These are phyloP conservation scores for Exophiala dermatitidis DNA, from an alignment of 2,329 filamentous ascomycete genomes.

Conservation along the genomic window DNA sequence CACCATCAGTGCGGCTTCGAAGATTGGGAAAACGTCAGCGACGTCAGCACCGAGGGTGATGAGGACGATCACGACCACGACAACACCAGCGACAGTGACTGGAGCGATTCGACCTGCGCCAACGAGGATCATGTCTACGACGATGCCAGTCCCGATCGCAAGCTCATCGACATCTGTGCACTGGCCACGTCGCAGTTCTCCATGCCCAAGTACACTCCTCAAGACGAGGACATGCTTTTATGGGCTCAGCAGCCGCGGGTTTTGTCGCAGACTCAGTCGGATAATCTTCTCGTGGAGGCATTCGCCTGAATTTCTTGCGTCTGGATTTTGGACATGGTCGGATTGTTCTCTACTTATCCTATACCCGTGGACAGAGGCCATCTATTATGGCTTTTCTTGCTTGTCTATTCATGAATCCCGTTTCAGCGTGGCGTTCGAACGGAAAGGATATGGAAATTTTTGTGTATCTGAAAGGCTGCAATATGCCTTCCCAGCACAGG, in stretches of 20 bases:
- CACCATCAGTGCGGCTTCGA: not conserved
- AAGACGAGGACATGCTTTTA: slow-evolving; percentile 13
- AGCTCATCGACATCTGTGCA: not conserved
- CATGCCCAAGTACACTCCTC: not conserved
- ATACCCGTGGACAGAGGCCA: too few species aligned
- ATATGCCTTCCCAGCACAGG: too few species aligned
- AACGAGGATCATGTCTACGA: slow-evolving; percentile 3
- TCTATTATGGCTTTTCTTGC: too few species aligned
- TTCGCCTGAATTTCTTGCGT: slow-evolving; percentile 10
- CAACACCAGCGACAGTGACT: slow-evolving; percentile 6
- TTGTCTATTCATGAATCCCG: too few species aligned
- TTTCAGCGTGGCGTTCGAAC: too few species aligned
- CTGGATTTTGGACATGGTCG: not conserved
- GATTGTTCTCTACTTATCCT: too few species aligned
- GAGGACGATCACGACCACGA: slow-evolving; percentile 4
- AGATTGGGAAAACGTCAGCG: slow-evolving; percentile 9
- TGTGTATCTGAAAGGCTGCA: too few species aligned
- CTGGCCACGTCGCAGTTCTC: not conserved
- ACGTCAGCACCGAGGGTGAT: slow-evolving; percentile 11
- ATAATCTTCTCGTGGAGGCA: slow-evolving; percentile 13
- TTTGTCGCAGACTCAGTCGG: slow-evolving; percentile 10
- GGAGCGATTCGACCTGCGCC: slow-evolving; percentile 14
- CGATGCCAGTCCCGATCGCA: not conserved
- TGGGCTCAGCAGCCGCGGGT: slow-evolving; percentile 21
- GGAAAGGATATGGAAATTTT: too few species aligned